Evolutionary conservation across 257 asterid species (phyloP).

Genomic region (Craterostigma plantagineum): DNA sequence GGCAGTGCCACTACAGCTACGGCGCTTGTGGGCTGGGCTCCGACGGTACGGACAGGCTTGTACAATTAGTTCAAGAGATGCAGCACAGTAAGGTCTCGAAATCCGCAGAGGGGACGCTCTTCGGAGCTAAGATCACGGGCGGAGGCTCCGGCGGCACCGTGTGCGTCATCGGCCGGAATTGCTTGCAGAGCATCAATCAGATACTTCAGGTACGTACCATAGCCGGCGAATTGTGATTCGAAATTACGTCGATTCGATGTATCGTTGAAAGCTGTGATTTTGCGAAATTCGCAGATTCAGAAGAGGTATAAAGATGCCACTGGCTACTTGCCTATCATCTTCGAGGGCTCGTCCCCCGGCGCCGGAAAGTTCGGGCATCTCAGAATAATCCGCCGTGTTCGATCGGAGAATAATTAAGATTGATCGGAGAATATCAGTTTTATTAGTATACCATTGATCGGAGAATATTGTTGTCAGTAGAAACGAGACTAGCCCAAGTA

Average conservation of each 20-base stretch:
- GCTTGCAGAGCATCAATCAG: slow-evolving; percentile 58
- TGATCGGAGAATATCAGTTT: too few species aligned
- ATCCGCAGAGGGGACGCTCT: slow-evolving; percentile 61
- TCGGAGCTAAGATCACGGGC: slow-evolving; percentile 90
- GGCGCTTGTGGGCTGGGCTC: slow-evolving; percentile 91
- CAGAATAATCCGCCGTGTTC: slow-evolving; percentile 45
- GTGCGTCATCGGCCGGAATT: slow-evolving; percentile 66
- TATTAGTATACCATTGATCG: too few species aligned
- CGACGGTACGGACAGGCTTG: slow-evolving; percentile 81
- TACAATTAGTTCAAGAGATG: slow-evolving; percentile 78
- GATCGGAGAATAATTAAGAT: slow-evolving; percentile 8
- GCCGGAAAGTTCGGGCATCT: slow-evolving; percentile 83
- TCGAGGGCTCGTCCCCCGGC: slow-evolving; percentile 97
- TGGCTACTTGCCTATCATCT: slow-evolving; percentile 55
- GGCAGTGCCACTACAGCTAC: slow-evolving; percentile 92
- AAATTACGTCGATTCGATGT: neutral
- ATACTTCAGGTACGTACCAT: slow-evolving; percentile 70
- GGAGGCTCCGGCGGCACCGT: slow-evolving; percentile 97
- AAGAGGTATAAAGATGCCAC: slow-evolving; percentile 62
- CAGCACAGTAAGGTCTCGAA: slow-evolving; percentile 48
- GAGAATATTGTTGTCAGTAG: too few species aligned
- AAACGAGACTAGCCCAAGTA: too few species aligned
- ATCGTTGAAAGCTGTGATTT: neutral
- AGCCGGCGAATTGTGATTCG: too few species aligned
- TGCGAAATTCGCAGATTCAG: slow-evolving; percentile 49